Evolutionary conservation across 1,284 basidiomycete species (phyloP).

Genomic region (Melanopsichium pennsylvanicum): DNA sequence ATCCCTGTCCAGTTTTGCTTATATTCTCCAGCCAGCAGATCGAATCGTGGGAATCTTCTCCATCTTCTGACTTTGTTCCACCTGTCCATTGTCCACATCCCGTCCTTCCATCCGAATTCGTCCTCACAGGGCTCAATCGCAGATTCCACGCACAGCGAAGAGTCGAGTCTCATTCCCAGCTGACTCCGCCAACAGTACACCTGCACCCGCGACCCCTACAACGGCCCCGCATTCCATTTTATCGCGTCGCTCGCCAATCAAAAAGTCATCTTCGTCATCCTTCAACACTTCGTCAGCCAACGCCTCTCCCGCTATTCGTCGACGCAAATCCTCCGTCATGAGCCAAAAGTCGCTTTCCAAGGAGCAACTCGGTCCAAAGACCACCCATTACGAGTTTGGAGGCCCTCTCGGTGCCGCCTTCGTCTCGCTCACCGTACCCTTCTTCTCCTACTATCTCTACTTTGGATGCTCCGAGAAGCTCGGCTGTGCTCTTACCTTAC

Average conservation of each 20-base stretch:
- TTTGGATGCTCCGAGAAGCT: constrained; percentile 80
- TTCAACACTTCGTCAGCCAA: constrained; percentile 13
- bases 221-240: constrained; percentile 26
- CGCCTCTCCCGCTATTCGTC: constrained; percentile 20
- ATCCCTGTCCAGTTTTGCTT: too few species aligned
- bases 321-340: constrained; percentile 40
- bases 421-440: constrained; percentile 78
- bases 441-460: constrained; percentile 80
- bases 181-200: constrained; percentile 35
- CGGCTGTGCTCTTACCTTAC: constrained; percentile 55
- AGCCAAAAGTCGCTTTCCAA: constrained; percentile 39
- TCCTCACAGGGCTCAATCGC: constrained; percentile 31
- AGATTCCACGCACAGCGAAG: constrained; percentile 31
- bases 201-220: constrained; percentile 33
- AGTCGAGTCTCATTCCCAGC: constrained; percentile 26
- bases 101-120: background rate
- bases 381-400: constrained; percentile 80
- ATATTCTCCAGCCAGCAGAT: too few species aligned
- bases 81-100: background rate
- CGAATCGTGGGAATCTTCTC: too few species aligned
- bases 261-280: constrained; percentile 9
- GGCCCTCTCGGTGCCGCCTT: constrained; percentile 82
- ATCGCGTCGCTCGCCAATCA: constrained; percentile 20
- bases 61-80: background rate
- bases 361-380: constrained; percentile 67